Conservation (phyloP, 2,329 filamentous ascomycete genomes). For the Chrysoporthe austroafricana region DNA sequence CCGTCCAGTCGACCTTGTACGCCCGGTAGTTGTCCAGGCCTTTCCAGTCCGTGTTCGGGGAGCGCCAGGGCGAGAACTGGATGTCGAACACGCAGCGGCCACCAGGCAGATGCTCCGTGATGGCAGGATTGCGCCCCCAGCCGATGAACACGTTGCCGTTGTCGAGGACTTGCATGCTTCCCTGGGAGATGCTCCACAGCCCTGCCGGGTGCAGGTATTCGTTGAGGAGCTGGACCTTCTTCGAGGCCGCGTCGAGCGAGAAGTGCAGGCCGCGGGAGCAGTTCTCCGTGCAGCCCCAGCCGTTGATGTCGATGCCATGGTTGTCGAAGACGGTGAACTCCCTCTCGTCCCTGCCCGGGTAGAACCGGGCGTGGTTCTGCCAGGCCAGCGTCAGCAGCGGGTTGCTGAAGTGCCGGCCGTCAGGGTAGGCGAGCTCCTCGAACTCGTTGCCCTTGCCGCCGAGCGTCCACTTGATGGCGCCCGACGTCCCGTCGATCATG, state of each 20-base stretch:
- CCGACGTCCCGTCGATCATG: slow-evolving; percentile 50
- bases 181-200: slow-evolving; percentile 40
- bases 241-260: slow-evolving; percentile 41
- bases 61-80: slow-evolving; percentile 42
- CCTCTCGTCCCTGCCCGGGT: slow-evolving; percentile 40
- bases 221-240: slow-evolving; percentile 46
- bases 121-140: slow-evolving; percentile 47
- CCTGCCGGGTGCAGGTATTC: slow-evolving; percentile 43
- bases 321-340: slow-evolving; percentile 56
- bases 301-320: slow-evolving; percentile 33
- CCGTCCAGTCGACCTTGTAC: slow-evolving; percentile 34
- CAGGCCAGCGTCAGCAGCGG: slow-evolving; percentile 38
- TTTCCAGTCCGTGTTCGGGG: slow-evolving; percentile 22
- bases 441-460: slow-evolving; percentile 54
- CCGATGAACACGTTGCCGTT: slow-evolving; percentile 14
- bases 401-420: slow-evolving; percentile 40
- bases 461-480: slow-evolving; percentile 55
- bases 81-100: slow-evolving; percentile 46
- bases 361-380: slow-evolving; percentile 51
- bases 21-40: slow-evolving; percentile 34
- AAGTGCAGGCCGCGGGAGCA: slow-evolving; percentile 42
- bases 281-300: slow-evolving; percentile 15
- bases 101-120: slow-evolving; percentile 47
- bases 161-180: slow-evolving; percentile 18
- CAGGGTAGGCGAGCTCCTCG: slow-evolving; percentile 35